These are phyloP conservation scores for Nannochloropsis gaditana DNA, from an alignment of 108 stramenopile genomes.

Conservation along the genomic window DNA sequence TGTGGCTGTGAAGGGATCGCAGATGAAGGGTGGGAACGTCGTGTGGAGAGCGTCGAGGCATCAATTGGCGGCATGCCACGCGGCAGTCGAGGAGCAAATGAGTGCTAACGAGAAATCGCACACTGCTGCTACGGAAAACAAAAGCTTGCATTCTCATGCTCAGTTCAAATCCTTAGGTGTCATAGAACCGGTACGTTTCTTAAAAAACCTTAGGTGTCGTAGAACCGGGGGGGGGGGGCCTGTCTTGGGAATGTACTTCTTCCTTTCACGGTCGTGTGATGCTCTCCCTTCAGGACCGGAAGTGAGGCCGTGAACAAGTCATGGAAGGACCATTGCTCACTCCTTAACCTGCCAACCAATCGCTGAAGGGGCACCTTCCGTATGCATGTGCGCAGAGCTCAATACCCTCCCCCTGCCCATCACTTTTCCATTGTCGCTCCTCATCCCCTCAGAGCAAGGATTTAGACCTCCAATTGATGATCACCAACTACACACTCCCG, in stretches of 20 bases:
- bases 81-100: not conserved
- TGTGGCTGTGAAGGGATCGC: not conserved
- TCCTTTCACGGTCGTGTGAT: too few species aligned
- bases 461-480: constrained; percentile 75
- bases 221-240: too few species aligned
- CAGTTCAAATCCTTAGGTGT: not conserved
- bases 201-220: too few species aligned
- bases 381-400: too few species aligned
- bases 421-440: not conserved
- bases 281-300: too few species aligned
- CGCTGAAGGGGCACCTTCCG: too few species aligned
- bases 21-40: not conserved
- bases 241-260: too few species aligned
- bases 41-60: not conserved
- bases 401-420: too few species aligned
- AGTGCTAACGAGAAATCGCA: not conserved
- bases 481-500: constrained; percentile 79
- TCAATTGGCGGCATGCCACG: not conserved
- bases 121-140: not conserved
- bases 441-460: constrained; percentile 60
- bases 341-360: too few species aligned
- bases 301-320: too few species aligned
- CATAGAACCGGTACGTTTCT: not conserved
- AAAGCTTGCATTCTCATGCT: not conserved
- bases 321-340: too few species aligned